These are phyloP conservation scores for Ceriops decandra DNA, from an alignment of 345 rosid species.

Conservation along the genomic window DNA sequence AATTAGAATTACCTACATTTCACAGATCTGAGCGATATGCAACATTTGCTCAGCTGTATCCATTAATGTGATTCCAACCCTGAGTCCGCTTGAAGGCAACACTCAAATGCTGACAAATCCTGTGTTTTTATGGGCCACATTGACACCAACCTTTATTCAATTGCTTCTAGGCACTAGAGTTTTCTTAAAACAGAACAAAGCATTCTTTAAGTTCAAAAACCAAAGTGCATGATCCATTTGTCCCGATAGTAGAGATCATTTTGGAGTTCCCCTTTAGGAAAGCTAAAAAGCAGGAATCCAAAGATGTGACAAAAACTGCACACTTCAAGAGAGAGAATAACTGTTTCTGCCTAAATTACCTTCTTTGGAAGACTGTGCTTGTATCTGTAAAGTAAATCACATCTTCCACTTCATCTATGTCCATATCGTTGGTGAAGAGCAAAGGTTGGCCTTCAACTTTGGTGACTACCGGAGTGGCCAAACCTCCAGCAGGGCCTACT, in stretches of 20 bases:
- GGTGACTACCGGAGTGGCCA: slow-evolving; percentile 18
- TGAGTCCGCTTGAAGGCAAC: no score
- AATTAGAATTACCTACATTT: neutral
- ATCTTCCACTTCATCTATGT: slow-evolving; percentile 19
- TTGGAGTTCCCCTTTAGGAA: neutral
- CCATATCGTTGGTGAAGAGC: slow-evolving; percentile 25
- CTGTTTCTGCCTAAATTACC: slow-evolving; percentile 6
- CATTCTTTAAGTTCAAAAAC: neutral
- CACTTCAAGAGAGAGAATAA: neutral
- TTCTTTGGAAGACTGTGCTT: slow-evolving; percentile 22
- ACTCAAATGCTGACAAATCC: neutral
- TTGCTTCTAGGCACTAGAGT: neutral
- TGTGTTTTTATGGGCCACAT: neutral
- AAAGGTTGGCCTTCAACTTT: slow-evolving; percentile 23
- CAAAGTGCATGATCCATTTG: neutral
- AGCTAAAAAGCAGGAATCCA: neutral
- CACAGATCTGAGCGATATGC: neutral
- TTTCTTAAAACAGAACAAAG: neutral
- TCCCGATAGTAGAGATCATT: neutral
- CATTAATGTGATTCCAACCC: no score
- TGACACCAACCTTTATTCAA: neutral
- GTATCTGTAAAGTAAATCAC: slow-evolving; percentile 28
- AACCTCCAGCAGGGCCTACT: slow-evolving; percentile 25
- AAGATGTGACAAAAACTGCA: neutral
- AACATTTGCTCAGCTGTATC: no score